These are phyloP conservation scores for Lentinula novae-zelandiae DNA, from an alignment of 1,284 basidiomycete species.

Conservation along the genomic window DNA sequence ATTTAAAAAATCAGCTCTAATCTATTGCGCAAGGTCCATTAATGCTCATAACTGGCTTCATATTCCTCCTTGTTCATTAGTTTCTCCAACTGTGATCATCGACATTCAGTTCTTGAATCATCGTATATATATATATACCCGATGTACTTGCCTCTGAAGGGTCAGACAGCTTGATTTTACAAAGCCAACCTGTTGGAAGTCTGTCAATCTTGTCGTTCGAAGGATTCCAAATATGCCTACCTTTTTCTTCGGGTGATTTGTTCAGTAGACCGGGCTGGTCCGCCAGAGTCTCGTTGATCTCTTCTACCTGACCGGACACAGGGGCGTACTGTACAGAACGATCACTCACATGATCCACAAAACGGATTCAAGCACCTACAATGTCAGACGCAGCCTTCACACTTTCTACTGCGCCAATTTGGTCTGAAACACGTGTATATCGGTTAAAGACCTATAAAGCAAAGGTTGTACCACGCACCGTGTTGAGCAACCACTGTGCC, in stretches of 20 bases:
- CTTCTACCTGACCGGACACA: conserved; percentile 79
- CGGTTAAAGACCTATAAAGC: neutral
- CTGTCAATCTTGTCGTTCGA: neutral
- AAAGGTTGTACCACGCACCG: conserved; percentile 49
- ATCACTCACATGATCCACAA: conserved; percentile 6
- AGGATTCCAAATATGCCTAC: conserved; percentile 39
- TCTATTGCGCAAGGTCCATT: conserved; percentile 13
- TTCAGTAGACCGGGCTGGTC: conserved; percentile 82
- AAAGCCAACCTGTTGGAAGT: conserved; percentile 79
- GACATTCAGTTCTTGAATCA: neutral
- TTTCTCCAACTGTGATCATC: conserved; percentile 53
- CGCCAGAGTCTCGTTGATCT: conserved; percentile 75
- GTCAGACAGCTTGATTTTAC: conserved; percentile 85
- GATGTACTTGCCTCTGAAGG: conserved; percentile 59
- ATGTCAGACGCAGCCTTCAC: conserved; percentile 98
- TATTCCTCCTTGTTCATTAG: conserved; percentile 82
- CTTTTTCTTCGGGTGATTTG: conserved; percentile 83
- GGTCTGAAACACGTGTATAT: conserved; percentile 45
- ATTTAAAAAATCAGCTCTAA: neutral
- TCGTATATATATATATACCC: neutral
- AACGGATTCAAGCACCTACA: conserved; percentile 39
- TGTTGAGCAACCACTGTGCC: conserved; percentile 73
- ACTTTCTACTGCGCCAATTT: conserved; percentile 95
- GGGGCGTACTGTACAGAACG: conserved; percentile 74
- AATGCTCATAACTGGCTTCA: conserved; percentile 64